Conservation (phyloP, 2,329 filamentous ascomycete species). For the Phaeoacremonium minimum region DNA sequence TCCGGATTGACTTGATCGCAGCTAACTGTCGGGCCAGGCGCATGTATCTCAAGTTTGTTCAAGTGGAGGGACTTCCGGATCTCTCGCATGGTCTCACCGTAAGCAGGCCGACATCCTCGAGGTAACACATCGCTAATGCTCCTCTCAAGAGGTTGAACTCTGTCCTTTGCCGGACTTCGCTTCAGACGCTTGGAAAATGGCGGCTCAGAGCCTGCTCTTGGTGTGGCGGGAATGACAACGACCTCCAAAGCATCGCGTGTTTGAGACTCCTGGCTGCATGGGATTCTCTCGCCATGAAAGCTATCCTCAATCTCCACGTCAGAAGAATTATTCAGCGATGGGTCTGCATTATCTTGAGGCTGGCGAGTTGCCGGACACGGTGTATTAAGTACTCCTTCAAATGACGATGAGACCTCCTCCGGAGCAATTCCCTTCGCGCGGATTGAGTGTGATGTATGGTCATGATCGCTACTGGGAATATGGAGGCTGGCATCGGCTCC, state of each 20-base stretch:
- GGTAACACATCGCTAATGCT: constrained; percentile 23
- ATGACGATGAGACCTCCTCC: background rate
- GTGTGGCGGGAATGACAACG: constrained; percentile 4
- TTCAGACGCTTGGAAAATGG: constrained; percentile 19
- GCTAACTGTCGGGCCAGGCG: constrained; percentile 49
- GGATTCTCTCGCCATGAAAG: background rate
- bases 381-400: background rate
- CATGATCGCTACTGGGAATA: background rate
- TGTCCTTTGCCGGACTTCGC: constrained; percentile 7
- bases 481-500: background rate
- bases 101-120: background rate
- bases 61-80: constrained; percentile 7
- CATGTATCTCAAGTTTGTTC: constrained; percentile 42
- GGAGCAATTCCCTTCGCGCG: background rate
- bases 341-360: background rate
- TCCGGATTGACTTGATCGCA: constrained; percentile 32
- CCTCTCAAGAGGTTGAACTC: constrained; percentile 18
- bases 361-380: background rate
- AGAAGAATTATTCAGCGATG: too few relatives aligned
- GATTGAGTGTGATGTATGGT: background rate
- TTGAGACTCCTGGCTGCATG: background rate
- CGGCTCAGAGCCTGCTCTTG: constrained; percentile 26
- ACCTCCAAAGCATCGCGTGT: background rate
- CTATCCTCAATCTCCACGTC: background rate
- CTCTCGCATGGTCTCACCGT: background rate